Conservation (phyloP, 2,329 filamentous ascomycete genomes). For the Coniochaeta ligniaria region DNA sequence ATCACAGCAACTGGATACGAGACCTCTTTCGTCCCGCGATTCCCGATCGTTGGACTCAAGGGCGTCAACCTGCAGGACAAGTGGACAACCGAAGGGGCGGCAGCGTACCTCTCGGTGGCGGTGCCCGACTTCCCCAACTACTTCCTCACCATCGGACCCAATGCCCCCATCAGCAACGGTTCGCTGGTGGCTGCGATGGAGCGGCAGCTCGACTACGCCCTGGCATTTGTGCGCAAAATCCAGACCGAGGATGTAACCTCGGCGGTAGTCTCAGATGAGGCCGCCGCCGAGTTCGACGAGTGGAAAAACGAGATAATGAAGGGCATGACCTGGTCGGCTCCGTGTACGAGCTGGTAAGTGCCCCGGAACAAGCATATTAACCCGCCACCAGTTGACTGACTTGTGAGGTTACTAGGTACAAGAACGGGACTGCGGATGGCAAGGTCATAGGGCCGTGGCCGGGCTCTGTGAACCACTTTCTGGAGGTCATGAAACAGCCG, state of each 20-base stretch:
- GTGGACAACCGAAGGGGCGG: conserved; percentile 48
- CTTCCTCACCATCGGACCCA: conserved; percentile 50
- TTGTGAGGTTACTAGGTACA: conserved; percentile 64
- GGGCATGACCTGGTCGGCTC: conserved; percentile 44
- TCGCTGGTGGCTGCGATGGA: conserved; percentile 60
- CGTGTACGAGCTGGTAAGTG: conserved; percentile 29
- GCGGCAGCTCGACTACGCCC: conserved; percentile 55
- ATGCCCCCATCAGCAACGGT: conserved; percentile 49
- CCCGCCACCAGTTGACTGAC: too few species aligned
- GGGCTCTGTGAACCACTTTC: conserved; percentile 54
- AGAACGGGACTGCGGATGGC: conserved; percentile 51
- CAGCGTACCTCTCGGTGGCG: conserved; percentile 57
- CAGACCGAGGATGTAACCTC: conserved; percentile 56
- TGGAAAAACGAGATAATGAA: conserved; percentile 41
- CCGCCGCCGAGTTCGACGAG: conserved; percentile 54
- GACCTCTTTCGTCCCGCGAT: conserved; percentile 46
- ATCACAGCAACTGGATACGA: conserved; percentile 62
- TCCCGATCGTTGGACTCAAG: conserved; percentile 43
- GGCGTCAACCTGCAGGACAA: conserved; percentile 11
- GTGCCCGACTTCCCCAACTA: conserved; percentile 60
- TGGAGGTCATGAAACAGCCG: conserved; percentile 31
- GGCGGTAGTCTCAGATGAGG: conserved; percentile 46
- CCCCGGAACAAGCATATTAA: background rate
- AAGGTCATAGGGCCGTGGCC: conserved; percentile 63
- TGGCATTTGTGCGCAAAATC: conserved; percentile 58